Evolutionary conservation across 257 asterid species (phyloP).

Genomic region (Fraxinus excelsior): DNA sequence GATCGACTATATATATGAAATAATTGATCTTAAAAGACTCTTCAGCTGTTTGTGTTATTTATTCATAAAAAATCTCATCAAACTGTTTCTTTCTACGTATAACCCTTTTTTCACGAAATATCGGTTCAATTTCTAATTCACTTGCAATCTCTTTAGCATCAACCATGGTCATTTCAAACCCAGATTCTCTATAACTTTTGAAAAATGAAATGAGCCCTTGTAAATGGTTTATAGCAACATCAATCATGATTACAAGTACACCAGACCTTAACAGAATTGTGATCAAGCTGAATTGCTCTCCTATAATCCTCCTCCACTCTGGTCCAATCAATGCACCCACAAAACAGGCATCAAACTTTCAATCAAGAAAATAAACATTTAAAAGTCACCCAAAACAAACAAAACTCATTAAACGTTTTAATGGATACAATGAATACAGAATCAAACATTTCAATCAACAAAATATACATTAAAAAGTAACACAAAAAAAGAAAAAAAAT

Average conservation of each 20-base stretch:
- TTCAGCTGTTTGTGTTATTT: too few relatives aligned
- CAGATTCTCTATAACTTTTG: too few relatives aligned
- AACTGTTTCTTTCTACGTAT: too few relatives aligned
- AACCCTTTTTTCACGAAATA: too few relatives aligned
- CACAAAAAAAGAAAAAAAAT: not conserved
- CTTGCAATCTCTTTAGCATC: too few relatives aligned
- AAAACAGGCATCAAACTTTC: not conserved
- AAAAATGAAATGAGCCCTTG: too few relatives aligned
- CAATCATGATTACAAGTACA: not conserved
- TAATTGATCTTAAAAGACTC: too few relatives aligned
- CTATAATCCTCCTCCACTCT: slow-evolving; percentile 78
- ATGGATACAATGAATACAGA: not conserved
- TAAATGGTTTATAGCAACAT: too few relatives aligned
- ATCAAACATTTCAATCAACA: not conserved
- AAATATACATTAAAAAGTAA: not conserved
- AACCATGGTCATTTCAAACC: too few relatives aligned
- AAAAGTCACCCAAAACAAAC: slow-evolving; percentile 9
- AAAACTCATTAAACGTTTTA: not conserved
- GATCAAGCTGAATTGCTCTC: slow-evolving; percentile 66
- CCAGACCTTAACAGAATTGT: slow-evolving; percentile 56
- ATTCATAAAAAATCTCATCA: too few relatives aligned
- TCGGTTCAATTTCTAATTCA: too few relatives aligned
- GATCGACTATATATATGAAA: too few relatives aligned
- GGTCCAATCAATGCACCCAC: slow-evolving; percentile 65
- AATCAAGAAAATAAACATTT: slow-evolving; percentile 8